These are phyloP conservation scores for Fusarium luffae DNA, from an alignment of 2,329 filamentous ascomycete species.

Conservation along the genomic window DNA sequence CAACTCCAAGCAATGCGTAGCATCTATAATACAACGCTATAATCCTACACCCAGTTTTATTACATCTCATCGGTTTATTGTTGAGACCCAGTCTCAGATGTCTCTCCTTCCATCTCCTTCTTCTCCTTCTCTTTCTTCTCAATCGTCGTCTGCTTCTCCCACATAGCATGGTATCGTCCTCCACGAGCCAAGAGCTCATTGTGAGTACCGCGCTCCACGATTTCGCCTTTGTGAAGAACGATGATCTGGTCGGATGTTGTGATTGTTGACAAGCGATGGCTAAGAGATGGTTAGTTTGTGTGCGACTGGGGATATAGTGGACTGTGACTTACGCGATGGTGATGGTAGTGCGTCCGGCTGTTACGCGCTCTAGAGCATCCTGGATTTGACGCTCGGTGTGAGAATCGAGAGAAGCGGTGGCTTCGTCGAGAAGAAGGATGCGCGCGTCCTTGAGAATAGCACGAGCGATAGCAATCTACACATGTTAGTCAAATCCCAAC, in stretches of 20 bases:
- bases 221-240: conserved; percentile 62
- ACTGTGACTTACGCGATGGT: conserved; percentile 42
- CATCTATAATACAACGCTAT: neutral
- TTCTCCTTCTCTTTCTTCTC: conserved; percentile 52
- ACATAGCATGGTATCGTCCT: conserved; percentile 64
- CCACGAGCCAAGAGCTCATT: conserved; percentile 56
- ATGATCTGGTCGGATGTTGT: conserved; percentile 65
- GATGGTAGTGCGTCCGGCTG: conserved; percentile 62
- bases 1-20: neutral
- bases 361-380: conserved; percentile 61
- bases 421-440: conserved; percentile 77
- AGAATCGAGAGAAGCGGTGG: conserved; percentile 75
- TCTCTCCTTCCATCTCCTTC: conserved; percentile 44
- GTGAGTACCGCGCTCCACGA: conserved; percentile 64
- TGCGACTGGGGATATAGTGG: rapidly evolving
- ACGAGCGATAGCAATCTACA: conserved; percentile 66
- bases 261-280: conserved; percentile 68
- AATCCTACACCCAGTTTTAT: conserved; percentile 3
- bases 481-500: neutral
- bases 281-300: conserved; percentile 36
- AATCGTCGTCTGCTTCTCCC: conserved; percentile 61
- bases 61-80: neutral
- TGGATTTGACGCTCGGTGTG: conserved; percentile 70
- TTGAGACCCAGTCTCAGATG: conserved; percentile 19
- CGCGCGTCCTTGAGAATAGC: conserved; percentile 76